Evolutionary conservation across 768 basidiomycete species (phyloP).

Genomic region (Boletus huronensis): DNA sequence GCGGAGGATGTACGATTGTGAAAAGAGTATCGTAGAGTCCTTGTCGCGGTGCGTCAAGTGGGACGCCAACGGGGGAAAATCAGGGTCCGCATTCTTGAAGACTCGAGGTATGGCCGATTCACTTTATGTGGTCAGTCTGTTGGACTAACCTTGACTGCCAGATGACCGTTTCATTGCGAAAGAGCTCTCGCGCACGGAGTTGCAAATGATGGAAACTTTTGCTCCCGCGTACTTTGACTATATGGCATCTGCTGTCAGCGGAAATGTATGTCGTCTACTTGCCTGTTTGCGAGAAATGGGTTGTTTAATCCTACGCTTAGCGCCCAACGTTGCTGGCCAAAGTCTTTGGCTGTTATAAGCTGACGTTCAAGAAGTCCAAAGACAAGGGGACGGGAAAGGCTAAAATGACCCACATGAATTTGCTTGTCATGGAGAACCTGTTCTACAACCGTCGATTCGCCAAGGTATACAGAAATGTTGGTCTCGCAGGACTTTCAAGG

Average conservation of each 20-base stretch:
- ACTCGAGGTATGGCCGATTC: constrained; percentile 63
- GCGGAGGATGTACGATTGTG: constrained; percentile 88
- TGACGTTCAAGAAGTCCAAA: constrained; percentile 81
- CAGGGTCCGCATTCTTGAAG: constrained; percentile 94
- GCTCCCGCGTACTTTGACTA: constrained; percentile 98
- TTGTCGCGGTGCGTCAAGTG: constrained; percentile 93
- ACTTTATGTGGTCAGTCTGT: neutral
- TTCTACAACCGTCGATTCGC: constrained; percentile 91
- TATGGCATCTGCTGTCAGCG: constrained; percentile 89
- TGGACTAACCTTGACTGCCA: constrained; percentile 28
- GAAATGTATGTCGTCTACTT: constrained; percentile 54
- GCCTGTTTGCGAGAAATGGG: neutral
- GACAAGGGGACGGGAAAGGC: constrained; percentile 60
- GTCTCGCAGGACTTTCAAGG: neutral
- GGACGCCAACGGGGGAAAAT: constrained; percentile 94
- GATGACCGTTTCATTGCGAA: constrained; percentile 99
- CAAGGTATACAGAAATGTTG: constrained; percentile 48
- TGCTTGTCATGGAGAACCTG: constrained; percentile 96
- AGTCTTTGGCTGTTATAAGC: constrained; percentile 94
- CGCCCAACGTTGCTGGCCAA: constrained; percentile 94
- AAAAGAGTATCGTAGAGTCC: constrained; percentile 91
- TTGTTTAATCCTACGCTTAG: constrained; percentile 37
- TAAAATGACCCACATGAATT: constrained; percentile 88
- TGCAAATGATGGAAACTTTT: constrained; percentile 95
- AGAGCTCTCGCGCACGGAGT: constrained; percentile 84